phyloP scores from a whole-genome alignment of 805 yeast genomes.

The Cephaloascus fragrans region DNA sequence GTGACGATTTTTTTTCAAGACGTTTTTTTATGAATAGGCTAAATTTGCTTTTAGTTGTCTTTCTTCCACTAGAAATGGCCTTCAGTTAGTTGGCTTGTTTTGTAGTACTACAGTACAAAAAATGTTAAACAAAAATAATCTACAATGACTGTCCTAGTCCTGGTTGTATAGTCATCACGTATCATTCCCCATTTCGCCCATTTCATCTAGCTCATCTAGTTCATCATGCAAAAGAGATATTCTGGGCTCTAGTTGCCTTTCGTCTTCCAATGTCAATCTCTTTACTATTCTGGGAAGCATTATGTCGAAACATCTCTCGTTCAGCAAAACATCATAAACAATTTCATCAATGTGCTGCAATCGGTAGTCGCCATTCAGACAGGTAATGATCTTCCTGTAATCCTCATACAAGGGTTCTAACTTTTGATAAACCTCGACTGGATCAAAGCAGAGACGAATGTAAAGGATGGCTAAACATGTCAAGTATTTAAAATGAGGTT shows the following conservation, averaged over 20 bases:
- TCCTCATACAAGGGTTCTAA: constrained; percentile 55
- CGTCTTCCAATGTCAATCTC: constrained; percentile 30
- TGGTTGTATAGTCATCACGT: too few species aligned
- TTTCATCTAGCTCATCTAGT: too few species aligned
- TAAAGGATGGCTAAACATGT: constrained; percentile 65
- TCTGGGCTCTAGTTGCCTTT: constrained; percentile 28
- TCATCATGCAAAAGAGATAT: constrained; percentile 23
- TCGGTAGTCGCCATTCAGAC: constrained; percentile 26
- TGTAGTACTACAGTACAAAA: too few species aligned
- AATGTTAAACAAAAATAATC: too few species aligned
- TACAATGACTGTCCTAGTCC: too few species aligned
- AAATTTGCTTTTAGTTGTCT: too few species aligned
- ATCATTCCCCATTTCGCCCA: too few species aligned
- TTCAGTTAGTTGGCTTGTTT: too few species aligned
- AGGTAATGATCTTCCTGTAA: constrained; percentile 52
- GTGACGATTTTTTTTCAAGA: constrained; percentile 33
- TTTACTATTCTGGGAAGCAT: constrained; percentile 55
- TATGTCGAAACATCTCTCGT: constrained; percentile 60
- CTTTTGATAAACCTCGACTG: constrained; percentile 33
- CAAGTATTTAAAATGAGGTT: constrained; percentile 68
- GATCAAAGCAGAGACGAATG: constrained; percentile 35
- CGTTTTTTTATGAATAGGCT: too few species aligned
- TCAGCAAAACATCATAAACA: constrained; percentile 48
- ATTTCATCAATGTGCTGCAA: constrained; percentile 60
- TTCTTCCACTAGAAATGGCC: too few species aligned